phyloP scores from a whole-genome alignment of 768 basidiomycete genomes.

The Lentinula edodes region DNA sequence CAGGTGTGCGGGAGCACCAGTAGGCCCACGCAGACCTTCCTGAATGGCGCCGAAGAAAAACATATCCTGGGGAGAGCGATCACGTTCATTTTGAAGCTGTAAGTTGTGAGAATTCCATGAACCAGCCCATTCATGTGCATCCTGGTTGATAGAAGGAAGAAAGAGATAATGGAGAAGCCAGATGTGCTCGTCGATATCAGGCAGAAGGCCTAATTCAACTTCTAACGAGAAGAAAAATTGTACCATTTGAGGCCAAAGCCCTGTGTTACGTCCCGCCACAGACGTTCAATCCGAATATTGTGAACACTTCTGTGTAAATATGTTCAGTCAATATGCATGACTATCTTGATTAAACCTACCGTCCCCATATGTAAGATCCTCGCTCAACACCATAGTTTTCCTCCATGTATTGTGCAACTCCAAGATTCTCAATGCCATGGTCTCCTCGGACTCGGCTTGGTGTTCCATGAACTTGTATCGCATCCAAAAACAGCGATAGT shows the following conservation, averaged over 20 bases:
- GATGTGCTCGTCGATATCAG: conserved; percentile 12
- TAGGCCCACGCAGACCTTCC: conserved; percentile 8
- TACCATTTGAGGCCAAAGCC: conserved; percentile 23
- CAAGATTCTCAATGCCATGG: conserved; percentile 20
- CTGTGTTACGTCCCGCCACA: conserved; percentile 23
- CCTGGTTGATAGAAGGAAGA: conserved; percentile 15
- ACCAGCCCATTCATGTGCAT: conserved; percentile 20
- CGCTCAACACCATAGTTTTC: conserved; percentile 8
- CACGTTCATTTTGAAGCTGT: background rate
- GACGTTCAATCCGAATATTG: conserved; percentile 13
- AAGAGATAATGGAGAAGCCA: conserved; percentile 26
- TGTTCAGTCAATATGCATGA: background rate
- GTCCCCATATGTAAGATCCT: conserved; percentile 21
- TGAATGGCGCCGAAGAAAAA: conserved; percentile 12
- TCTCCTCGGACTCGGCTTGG: conserved; percentile 22
- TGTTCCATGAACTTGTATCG: conserved; percentile 9
- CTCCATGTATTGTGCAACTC: conserved; percentile 17
- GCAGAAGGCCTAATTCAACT: conserved; percentile 11
- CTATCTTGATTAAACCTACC: conserved; percentile 1
- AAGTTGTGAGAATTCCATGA: conserved; percentile 23
- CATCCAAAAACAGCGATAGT: conserved; percentile 12
- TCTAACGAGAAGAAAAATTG: conserved; percentile 22
- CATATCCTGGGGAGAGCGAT: conserved; percentile 10
- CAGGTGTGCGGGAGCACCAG: too few relatives aligned
- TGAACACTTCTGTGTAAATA: conserved; percentile 6